These are phyloP conservation scores for Monosporascus cannonballus DNA, from an alignment of 2,329 filamentous ascomycete species.

Conservation along the genomic window DNA sequence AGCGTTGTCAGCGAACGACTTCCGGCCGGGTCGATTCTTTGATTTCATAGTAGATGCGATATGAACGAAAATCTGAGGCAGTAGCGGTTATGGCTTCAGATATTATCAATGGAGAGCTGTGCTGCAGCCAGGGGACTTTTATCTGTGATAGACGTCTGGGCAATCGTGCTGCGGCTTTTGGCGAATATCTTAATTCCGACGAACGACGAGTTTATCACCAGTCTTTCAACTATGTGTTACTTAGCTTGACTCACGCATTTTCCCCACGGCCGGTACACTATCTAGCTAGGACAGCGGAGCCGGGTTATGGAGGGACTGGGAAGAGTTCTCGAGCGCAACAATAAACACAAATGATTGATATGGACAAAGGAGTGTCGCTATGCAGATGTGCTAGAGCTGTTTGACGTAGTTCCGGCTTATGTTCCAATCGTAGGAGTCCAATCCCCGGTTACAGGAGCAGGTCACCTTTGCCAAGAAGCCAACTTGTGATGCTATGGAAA, in stretches of 20 bases:
- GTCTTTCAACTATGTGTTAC: constrained; percentile 4
- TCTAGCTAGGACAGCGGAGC: constrained; percentile 17
- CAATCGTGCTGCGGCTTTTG: constrained; percentile 19
- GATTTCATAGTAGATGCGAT: constrained; percentile 26
- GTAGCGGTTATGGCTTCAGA: constrained; percentile 21
- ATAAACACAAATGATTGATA: constrained; percentile 20
- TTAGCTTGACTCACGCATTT: constrained; percentile 16
- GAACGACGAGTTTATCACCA: constrained; percentile 24
- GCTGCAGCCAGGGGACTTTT: constrained; percentile 13
- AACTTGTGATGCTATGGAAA: no score
- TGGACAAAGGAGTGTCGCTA: not conserved
- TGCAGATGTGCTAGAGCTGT: not conserved
- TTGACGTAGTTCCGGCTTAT: not conserved
- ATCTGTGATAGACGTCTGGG: constrained; percentile 16
- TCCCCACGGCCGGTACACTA: constrained; percentile 25
- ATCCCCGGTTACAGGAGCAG: no score
- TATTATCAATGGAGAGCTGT: constrained; percentile 15
- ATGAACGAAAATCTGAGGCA: constrained; percentile 16
- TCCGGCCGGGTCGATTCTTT: constrained; percentile 16
- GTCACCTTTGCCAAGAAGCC: no score
- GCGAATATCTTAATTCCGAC: constrained; percentile 25
- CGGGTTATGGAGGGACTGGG: constrained; percentile 23
- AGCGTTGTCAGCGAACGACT: constrained; percentile 11
- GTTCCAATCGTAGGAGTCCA: no score
- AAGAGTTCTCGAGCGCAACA: constrained; percentile 24